A percentile compares a stretch with the other conserved stretches of the same genome.
phyloP scores from a whole-genome alignment of 805 yeast genomes.

The Yarrowia sp. region DNA sequence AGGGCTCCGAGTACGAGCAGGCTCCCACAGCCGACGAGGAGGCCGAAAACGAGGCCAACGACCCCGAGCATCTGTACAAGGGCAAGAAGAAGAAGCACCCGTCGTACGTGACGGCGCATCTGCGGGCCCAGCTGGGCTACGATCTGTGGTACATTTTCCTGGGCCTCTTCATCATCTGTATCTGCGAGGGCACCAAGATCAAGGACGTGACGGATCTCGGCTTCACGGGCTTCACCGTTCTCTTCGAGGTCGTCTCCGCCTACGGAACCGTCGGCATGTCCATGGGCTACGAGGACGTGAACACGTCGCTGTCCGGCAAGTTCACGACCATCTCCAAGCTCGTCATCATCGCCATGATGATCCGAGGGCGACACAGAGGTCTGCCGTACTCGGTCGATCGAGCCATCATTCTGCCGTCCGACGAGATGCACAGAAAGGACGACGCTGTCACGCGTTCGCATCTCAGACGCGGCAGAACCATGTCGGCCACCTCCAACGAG shows the following conservation, averaged over 20 bases:
- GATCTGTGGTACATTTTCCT: constrained; percentile 92
- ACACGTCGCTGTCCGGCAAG: constrained; percentile 69
- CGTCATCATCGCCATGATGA: constrained; percentile 82
- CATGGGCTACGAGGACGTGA: constrained; percentile 68
- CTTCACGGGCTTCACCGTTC: constrained; percentile 65
- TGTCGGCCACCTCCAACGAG: constrained; percentile 17
- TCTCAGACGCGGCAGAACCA: background rate
- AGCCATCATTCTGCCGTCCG: constrained; percentile 83
- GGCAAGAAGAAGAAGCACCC: constrained; percentile 46
- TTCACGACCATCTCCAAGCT: constrained; percentile 74
- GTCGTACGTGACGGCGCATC: constrained; percentile 79
- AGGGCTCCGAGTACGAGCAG: constrained; percentile 28
- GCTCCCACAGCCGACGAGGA: constrained; percentile 22
- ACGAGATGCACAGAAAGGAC: constrained; percentile 41
- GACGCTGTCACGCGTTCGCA: constrained; percentile 23
- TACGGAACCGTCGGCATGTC: constrained; percentile 96
- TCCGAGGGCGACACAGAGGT: constrained; percentile 96
- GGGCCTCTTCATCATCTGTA: constrained; percentile 81
- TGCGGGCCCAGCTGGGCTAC: constrained; percentile 86
- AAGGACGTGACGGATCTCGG: constrained; percentile 44
- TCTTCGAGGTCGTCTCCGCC: constrained; percentile 90
- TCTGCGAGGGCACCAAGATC: constrained; percentile 73
- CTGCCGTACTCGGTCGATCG: constrained; percentile 90
- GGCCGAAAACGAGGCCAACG: constrained; percentile 28
- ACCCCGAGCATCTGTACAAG: constrained; percentile 27